phyloP scores from a whole-genome alignment of 257 asterid species.

The Nicotiana sylvestris region DNA sequence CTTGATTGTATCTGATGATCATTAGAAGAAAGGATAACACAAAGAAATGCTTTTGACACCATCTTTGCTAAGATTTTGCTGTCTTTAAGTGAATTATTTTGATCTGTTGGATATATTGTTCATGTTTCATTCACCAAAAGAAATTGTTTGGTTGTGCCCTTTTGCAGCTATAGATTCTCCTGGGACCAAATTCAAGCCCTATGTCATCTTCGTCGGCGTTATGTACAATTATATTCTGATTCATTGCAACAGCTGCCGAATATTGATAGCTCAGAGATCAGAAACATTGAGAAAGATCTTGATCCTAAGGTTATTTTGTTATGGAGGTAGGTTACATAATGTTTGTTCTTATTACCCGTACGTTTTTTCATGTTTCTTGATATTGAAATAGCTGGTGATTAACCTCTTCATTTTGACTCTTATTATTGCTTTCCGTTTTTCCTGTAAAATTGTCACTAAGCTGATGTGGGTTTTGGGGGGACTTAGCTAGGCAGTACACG shows the following conservation, averaged over 20 bases:
- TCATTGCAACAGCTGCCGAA: constrained; percentile 55
- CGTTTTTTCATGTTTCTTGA: background rate
- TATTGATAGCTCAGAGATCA: constrained; percentile 45
- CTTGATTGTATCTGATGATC: constrained; percentile 2
- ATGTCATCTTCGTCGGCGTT: constrained; percentile 84
- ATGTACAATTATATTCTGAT: constrained; percentile 85
- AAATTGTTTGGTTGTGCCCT: constrained; percentile 10
- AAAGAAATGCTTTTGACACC: background rate
- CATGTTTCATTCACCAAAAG: constrained; percentile 6
- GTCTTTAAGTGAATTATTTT: background rate
- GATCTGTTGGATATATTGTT: background rate
- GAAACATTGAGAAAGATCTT: constrained; percentile 84
- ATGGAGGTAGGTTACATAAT: constrained; percentile 67
- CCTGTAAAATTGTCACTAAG: constrained; percentile 4
- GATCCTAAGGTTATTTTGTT: constrained; percentile 86
- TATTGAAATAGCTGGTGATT: background rate
- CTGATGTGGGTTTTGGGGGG: background rate
- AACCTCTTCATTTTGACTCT: background rate
- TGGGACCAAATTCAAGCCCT: constrained; percentile 85
- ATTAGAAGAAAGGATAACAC: background rate
- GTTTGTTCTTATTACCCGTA: constrained; percentile 3
- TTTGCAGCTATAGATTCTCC: constrained; percentile 76
- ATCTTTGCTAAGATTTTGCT: background rate
- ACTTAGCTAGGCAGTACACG: background rate
- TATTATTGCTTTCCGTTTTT: background rate